Base-by-base conservation (phyloP, 768 basidiomycete species). In the Clitopilus passeckerianus region DNA sequence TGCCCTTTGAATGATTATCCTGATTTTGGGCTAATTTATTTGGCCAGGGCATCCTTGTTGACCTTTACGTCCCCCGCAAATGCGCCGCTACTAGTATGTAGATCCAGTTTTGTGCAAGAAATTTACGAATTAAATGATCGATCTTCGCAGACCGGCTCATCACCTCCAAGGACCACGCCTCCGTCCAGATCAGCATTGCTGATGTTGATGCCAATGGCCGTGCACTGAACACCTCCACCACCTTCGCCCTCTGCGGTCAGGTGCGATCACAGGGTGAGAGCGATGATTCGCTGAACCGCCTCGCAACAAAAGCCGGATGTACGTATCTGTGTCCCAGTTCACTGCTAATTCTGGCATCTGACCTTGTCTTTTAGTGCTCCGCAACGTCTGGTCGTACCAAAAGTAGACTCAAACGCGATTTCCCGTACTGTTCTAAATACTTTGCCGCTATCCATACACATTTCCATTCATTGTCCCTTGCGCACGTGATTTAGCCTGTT, bases 51-150 rank as follows among this genome's bases (percentile, higher is more conserved):
- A 83, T 92, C 74, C 95, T 99, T 75, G 97, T 99, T 72, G 97
- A 98, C 84, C 95, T 99, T 78, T 99, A 99, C 82, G 95, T 98
- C 72, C 97, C 97, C 77, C 93, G 97, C 85, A 98, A 98, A 79
- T 98, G 97, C 76, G 86, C 94, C 72, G 95, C 95, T 57, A 96
- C 95, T 68, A 95, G 95, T 97, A 71, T 73, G 92, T 86, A 60
- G 60, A 61, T 20, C 8, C 56, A 22, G 44, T 58, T 34, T 23
- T 3, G 24, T 33, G 12, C n/a, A 24, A 20, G 43, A 35, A 46
- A 56, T 37, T 53, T 53, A 15, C 52, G 58, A 58, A 35, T 63
- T 35, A 14, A 59, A 53, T 9, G 37, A 41, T n/a, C 20, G 22
- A 15, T 44, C 37, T 54, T 59, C 64, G 22, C 60, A 97, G 95